Evolutionary conservation across 768 basidiomycete genomes (phyloP).

Genomic region (Auriscalpium microsporum): DNA sequence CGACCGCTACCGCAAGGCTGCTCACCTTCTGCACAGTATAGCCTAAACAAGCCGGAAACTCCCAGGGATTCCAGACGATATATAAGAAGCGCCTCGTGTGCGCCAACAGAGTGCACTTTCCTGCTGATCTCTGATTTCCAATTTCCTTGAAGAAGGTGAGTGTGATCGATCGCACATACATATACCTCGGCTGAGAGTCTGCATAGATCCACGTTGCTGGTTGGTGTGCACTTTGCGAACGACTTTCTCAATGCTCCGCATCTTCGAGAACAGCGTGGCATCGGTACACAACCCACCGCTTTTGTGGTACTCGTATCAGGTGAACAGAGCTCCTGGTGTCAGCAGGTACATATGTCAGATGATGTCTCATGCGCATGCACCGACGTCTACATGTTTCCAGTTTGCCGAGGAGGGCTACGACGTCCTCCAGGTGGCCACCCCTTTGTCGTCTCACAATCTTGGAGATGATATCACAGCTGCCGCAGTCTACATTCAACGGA

Average conservation of each 20-base stretch:
- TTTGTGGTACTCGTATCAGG: slow-evolving; percentile 24
- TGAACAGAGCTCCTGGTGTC: slow-evolving; percentile 28
- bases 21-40: too few relatives aligned
- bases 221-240: not conserved
- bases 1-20: too few relatives aligned
- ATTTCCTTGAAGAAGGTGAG: too few relatives aligned
- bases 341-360: slow-evolving; percentile 23
- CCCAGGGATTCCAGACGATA: too few relatives aligned
- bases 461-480: slow-evolving; percentile 14
- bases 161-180: not conserved
- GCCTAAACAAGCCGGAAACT: too few relatives aligned
- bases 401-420: slow-evolving; percentile 33
- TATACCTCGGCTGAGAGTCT: not conserved
- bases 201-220: not conserved
- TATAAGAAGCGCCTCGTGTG: too few relatives aligned
- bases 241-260: slow-evolving; percentile 7
- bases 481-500: slow-evolving; percentile 3
- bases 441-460: slow-evolving; percentile 6
- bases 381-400: slow-evolving; percentile 9
- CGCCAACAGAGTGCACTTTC: too few relatives aligned
- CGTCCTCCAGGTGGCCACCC: slow-evolving; percentile 25
- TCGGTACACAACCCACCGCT: slow-evolving; percentile 24
- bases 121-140: too few relatives aligned
- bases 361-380: not conserved
- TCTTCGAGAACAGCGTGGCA: slow-evolving; percentile 21